A percentile compares a stretch with the other conserved stretches of the same genome.
phyloP scores from a whole-genome alignment of 2,329 filamentous ascomycete genomes.

The Curvularia sp. region DNA sequence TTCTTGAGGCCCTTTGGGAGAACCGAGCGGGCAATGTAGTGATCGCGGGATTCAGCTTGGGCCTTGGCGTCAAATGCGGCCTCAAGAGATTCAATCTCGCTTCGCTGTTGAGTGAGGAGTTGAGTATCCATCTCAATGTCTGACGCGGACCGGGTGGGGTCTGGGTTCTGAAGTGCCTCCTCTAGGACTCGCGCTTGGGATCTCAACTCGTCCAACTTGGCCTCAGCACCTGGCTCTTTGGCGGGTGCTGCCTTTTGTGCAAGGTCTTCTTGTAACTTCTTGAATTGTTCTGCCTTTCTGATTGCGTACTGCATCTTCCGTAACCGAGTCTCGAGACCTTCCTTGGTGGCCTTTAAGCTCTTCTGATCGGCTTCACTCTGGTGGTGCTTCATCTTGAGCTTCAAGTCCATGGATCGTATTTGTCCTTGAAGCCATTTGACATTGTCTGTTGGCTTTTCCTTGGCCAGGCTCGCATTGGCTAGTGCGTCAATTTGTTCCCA shows the following conservation, averaged over 20 bases:
- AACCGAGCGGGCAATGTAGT: constrained; percentile 36
- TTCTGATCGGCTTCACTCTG: constrained; percentile 38
- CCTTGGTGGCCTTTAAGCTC: constrained; percentile 31
- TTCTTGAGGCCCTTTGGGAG: constrained; percentile 32
- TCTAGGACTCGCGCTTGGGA: constrained; percentile 19
- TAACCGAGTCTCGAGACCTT: constrained; percentile 34
- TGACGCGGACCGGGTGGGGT: constrained; percentile 20
- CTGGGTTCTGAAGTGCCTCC: constrained; percentile 25
- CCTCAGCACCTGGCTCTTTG: constrained; percentile 31
- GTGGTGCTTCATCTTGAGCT: constrained; percentile 38
- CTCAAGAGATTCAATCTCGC: constrained; percentile 30
- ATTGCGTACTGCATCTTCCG: constrained; percentile 33
- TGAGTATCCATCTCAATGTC: constrained; percentile 22
- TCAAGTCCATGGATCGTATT: constrained; percentile 31
- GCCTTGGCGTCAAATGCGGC: constrained; percentile 35
- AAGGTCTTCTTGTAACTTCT: constrained; percentile 27
- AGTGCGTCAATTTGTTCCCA: constrained; percentile 36
- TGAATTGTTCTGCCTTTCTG: constrained; percentile 36
- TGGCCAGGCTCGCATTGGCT: constrained; percentile 26
- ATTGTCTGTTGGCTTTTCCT: constrained; percentile 27
- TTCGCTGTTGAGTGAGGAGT: constrained; percentile 19
- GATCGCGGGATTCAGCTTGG: constrained; percentile 18
- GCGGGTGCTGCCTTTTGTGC: constrained; percentile 27
- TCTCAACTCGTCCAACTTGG: constrained; percentile 26
- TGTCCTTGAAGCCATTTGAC: constrained; percentile 38